Conservation (phyloP, 495 filamentous ascomycete species). For the Aspergillus mulundensis region DNA sequence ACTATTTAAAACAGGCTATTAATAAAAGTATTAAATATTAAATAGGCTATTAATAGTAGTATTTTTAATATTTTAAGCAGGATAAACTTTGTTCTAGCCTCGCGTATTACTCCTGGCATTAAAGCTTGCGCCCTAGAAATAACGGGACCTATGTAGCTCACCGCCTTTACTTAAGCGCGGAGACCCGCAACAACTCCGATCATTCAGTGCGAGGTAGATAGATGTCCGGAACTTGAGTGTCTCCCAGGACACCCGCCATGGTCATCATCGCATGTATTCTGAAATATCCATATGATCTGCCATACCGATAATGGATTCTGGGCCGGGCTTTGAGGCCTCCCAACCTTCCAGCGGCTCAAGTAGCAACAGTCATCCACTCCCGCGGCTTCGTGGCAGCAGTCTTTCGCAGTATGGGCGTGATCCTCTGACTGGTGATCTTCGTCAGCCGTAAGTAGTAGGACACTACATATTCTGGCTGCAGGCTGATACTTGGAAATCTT, state of each 20-base stretch:
- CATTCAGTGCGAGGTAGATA: background rate
- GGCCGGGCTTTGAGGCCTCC: slow-evolving; percentile 11
- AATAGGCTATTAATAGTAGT: too few species aligned
- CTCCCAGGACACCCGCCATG: slow-evolving; percentile 16
- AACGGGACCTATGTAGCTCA: too few species aligned
- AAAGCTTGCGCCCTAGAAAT: too few species aligned
- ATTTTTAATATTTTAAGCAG: too few species aligned
- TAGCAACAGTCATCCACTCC: slow-evolving; percentile 5
- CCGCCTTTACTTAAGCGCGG: slow-evolving; percentile 34
- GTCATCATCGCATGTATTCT: slow-evolving; percentile 10
- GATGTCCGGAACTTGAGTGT: background rate
- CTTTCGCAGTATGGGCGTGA: slow-evolving; percentile 24
- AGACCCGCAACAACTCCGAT: slow-evolving; percentile 28
- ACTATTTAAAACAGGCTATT: too few species aligned
- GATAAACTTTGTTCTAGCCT: too few species aligned
- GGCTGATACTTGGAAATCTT: slow-evolving; percentile 13
- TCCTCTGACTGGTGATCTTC: slow-evolving; percentile 45
- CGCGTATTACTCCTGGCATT: too few species aligned
- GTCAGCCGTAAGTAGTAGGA: slow-evolving; percentile 38
- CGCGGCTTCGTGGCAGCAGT: slow-evolving; percentile 9
- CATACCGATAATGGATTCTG: slow-evolving; percentile 16
- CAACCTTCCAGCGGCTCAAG: slow-evolving; percentile 12
- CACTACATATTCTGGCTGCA: background rate
- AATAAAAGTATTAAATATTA: too few species aligned
- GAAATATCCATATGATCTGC: slow-evolving; percentile 13